These are phyloP conservation scores for Fennellomyces sp. DNA, from an alignment of 371 early-diverging fungal species.

Conservation along the genomic window DNA sequence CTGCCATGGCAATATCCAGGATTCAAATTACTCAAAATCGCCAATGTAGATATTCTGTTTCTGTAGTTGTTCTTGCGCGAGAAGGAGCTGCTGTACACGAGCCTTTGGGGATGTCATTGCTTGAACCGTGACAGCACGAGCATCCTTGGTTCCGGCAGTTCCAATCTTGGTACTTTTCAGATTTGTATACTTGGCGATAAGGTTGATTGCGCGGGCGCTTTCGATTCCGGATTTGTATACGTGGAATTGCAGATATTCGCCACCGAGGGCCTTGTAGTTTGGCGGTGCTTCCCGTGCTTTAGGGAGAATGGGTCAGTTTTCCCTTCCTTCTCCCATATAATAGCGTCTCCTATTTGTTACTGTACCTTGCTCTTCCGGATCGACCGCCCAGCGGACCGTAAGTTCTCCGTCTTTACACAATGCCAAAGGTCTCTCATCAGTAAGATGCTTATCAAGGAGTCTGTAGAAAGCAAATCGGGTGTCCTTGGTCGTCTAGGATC, in stretches of 20 bases:
- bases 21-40: conserved; percentile 65
- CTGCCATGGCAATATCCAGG: neutral
- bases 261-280: conserved; percentile 52
- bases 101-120: conserved; percentile 75
- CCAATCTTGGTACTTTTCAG: conserved; percentile 60
- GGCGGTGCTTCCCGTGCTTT: neutral
- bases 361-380: conserved; percentile 12
- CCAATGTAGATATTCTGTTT: conserved; percentile 70
- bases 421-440: conserved; percentile 19
- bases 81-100: conserved; percentile 59
- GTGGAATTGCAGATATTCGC: conserved; percentile 80
- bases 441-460: conserved; percentile 24
- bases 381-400: conserved; percentile 32
- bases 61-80: conserved; percentile 54
- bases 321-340: neutral
- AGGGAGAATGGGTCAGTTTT: neutral
- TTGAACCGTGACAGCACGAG: conserved; percentile 94
- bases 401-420: conserved; percentile 27
- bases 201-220: conserved; percentile 81
- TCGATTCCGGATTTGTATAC: conserved; percentile 91
- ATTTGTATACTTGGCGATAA: conserved; percentile 56
- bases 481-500: conserved; percentile 24
- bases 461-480: conserved; percentile 30
- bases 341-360: neutral
- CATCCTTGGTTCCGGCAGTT: conserved; percentile 99